Evolutionary conservation across 805 yeast genomes (phyloP), one percentile per base, ranked within the genome.

Genomic region (Saturnispora quitensis): DNA sequence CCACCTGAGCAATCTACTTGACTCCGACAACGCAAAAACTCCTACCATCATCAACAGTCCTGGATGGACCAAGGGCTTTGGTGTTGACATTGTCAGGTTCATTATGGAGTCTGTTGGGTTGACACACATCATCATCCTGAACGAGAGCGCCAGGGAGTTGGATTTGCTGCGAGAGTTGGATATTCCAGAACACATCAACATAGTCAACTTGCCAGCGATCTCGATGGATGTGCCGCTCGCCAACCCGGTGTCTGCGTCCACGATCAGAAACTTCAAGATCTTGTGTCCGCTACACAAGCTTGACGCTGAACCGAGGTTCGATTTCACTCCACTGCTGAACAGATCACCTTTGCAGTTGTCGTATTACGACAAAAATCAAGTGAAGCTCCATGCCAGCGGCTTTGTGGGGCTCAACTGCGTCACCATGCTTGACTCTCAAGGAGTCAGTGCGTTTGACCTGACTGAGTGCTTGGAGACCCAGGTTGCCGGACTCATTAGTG

Each of bases 61-160:
- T 0, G 96, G 96, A 0, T 89, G 96, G 96, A 77, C 89, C 31
- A 86, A 86, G 65, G 97, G 97, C 0, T 81, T 80, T 55, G 97
- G 97, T 0, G 72, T 82, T 15, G 83, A 80, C 46, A 67, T 89
- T 8, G 70, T 86, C n/a, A 70, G 66, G 15, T 68, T 73, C 27
- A 66, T 85, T 2, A 69, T 81, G 2, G 54, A 59, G 0, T 53
- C 64, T 9, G 64, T 77, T 1, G 66, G 71, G 25, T 87, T 95
- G 0, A 75, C 83, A 0, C 73, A 77, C 54, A 62, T 86, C 24
- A 64, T 86, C 0, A 75, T 81, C 51, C 60, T 89, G 35, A 50
- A 50, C 22, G 48, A 50, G 20, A 15, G 33, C 5, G 15, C 17
- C 7, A 36, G 52, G 15, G 52, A 38, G 51, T 77, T 80, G 33